phyloP scores from a whole-genome alignment of 148 eudicot genomes.

The Amaranthus cruentus region DNA sequence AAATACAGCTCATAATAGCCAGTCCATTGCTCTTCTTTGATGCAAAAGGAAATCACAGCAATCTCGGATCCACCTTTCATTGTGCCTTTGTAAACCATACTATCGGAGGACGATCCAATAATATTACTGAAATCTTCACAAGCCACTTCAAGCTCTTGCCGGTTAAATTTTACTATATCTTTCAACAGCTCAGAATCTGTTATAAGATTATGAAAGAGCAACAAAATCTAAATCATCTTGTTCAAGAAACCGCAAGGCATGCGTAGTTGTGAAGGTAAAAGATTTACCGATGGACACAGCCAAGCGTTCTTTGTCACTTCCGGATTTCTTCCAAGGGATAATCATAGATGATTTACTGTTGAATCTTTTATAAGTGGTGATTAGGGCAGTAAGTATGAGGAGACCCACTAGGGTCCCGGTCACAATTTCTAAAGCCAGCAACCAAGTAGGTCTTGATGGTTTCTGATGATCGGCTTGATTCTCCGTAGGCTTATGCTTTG shows the following conservation, averaged over 20 bases:
- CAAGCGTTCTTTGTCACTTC: conserved; percentile 58
- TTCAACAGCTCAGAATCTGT: conserved; percentile 71
- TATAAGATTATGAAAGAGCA: not conserved
- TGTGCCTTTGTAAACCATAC: conserved; percentile 83
- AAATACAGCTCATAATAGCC: conserved; percentile 89
- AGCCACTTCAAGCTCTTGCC: conserved; percentile 95
- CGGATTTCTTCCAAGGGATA: conserved; percentile 89
- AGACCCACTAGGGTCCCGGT: conserved; percentile 67
- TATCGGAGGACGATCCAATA: conserved; percentile 84
- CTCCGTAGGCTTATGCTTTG: conserved; percentile 37
- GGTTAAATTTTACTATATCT: conserved; percentile 58
- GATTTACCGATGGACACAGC: conserved; percentile 53
- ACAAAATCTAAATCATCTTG: not conserved
- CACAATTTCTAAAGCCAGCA: conserved; percentile 69
- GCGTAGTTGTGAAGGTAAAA: conserved; percentile 1
- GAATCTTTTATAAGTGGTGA: conserved; percentile 50
- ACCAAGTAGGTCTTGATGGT: conserved; percentile 64
- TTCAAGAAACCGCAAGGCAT: not conserved
- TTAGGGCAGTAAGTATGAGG: conserved; percentile 43
- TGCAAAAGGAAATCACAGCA: conserved; percentile 88
- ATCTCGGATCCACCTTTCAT: conserved; percentile 91
- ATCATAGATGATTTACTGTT: conserved; percentile 57
- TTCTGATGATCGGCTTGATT: conserved; percentile 37
- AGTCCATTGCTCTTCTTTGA: conserved; percentile 90
- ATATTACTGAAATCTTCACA: conserved; percentile 99